Evolutionary conservation across 2,329 filamentous ascomycete species (phyloP), one percentile per base, ranked within the genome.

Genomic region (Nemania sp.): DNA sequence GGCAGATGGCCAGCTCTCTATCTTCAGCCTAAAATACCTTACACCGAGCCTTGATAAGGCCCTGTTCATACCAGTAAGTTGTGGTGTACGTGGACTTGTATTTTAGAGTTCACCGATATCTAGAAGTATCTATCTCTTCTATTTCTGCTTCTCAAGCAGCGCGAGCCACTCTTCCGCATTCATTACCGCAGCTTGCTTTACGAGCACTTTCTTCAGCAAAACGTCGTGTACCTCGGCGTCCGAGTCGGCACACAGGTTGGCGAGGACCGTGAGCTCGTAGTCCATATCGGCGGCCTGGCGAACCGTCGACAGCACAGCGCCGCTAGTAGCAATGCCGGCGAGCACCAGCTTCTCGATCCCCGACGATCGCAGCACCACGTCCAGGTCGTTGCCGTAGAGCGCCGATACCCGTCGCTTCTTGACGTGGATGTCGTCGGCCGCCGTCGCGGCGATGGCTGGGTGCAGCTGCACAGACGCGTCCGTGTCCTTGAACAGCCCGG

Each of bases 231-330:
- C 64, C n/a, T 74, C 71, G 11, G 65, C 59, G 17, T 76, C 65
- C 0, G 51, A 49, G 63, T 78, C 76, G 62, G 74, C 63, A 54
- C 75, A 77, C 6, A 75, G 62, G 62, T 78, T 75, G 20, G 66
- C 63, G 43, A 78, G 52, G 9, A 77, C 69, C 5, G 68, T 71
- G 45, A 77, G 42, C 12, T 60, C 54, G 45, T 75, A 76, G 60
- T 78, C 76, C 58, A 72, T 51, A 66, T 78, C 75, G 34, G 68
- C 68, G 5, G 73, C 75, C 52, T 73, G 66, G 12, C 72, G 70
- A 25, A 76, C 65, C 3, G 75, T 77, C 15, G 74, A 76, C 17
- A 78, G 62, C 7, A 77, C 75, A 11, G 72, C 74, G 10, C 75
- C 75, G 39, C 73, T 71, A 1, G 75, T 76, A 25, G 65, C 68